Evolutionary conservation across 2,329 filamentous ascomycete genomes (phyloP), one percentile per base, ranked within the genome.

Genomic region (Cladosporium colombiae): DNA sequence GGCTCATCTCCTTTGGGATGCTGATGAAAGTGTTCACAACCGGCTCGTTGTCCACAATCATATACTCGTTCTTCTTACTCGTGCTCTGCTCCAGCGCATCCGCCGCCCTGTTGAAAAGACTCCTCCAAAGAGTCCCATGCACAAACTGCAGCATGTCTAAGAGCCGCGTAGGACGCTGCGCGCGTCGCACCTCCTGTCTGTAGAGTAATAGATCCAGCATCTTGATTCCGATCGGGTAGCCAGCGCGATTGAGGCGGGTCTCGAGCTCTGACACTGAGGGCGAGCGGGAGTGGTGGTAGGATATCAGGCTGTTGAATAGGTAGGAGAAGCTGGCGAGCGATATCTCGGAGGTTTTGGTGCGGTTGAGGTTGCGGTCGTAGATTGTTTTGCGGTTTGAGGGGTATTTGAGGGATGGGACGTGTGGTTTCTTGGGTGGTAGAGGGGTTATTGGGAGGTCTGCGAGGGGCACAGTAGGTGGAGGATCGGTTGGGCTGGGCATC

Each of bases 1-100:
- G 91, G 79, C 87, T 93, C 91, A 99, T 96, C 80, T 99, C 95
- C 74, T 90, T 90, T 18, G 95, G 95, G 62, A 98, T 90, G 73
- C 89, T 92, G 75, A 99, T 91, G 81, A 95, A 98, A 68, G 90
- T 89, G 79, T 97, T 98, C 46, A 98, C 94, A 60, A 98, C 84
- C 25, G 95, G 95, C 77, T 98, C 95, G 80, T 99, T 98, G 81
- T 99, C 95, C 73, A 93, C 92, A 73, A 99, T 95, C 94, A 99
- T 98, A 83, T 98, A 99, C 82, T 98, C 94, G 72, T 95, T 92
- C 10, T 92, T 89, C 62, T 93, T 94, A 62, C 89, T 87, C 10
- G 91, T 89, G 66, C 89, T 92, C 80, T 95, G 93, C 81, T 99
- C 95, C 66, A 99, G 88, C 21, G 92, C 91, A 80, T 98, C 94